phyloP scores from a whole-genome alignment of 2,329 filamentous ascomycete genomes.

The Botrytis sinoallii region DNA sequence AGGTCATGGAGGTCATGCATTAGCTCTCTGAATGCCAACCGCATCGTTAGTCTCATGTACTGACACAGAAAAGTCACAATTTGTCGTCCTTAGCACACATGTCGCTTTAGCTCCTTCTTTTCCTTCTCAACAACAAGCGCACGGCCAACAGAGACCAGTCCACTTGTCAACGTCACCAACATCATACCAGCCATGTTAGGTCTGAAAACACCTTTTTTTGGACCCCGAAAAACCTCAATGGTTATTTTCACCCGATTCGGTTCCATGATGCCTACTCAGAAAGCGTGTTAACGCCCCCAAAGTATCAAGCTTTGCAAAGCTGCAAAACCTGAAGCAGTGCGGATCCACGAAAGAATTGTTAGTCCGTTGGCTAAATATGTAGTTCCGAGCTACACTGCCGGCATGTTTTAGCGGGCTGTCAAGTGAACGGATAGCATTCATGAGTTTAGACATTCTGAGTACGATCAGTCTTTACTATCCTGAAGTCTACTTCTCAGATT shows the following conservation, averaged over 20 bases:
- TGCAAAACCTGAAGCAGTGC: slow-evolving; percentile 51
- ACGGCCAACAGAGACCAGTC: slow-evolving; percentile 25
- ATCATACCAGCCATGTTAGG: not conserved
- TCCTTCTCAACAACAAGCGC: slow-evolving; percentile 26
- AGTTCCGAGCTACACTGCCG: slow-evolving; percentile 49
- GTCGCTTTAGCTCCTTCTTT: slow-evolving; percentile 20
- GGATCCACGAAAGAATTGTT: slow-evolving; percentile 52
- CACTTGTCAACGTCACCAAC: slow-evolving; percentile 11
- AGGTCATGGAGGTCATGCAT: not conserved
- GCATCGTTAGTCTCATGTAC: not conserved
- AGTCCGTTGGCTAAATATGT: slow-evolving; percentile 50
- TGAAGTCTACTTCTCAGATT: not conserved
- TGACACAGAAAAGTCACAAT: not conserved
- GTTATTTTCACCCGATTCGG: slow-evolving; percentile 37
- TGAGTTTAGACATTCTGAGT: not conserved
- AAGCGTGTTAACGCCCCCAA: slow-evolving; percentile 39
- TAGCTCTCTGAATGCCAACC: not conserved
- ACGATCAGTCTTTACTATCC: no score
- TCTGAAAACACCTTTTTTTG: not conserved
- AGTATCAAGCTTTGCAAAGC: slow-evolving; percentile 48
- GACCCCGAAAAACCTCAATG: slow-evolving; percentile 41
- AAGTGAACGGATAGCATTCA: not conserved
- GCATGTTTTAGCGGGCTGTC: slow-evolving; percentile 40
- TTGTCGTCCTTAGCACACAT: not conserved
- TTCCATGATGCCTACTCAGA: slow-evolving; percentile 30